Evolutionary conservation across 129 eudicot species (phyloP).

Genomic region (Smallanthus sonchifolius): DNA sequence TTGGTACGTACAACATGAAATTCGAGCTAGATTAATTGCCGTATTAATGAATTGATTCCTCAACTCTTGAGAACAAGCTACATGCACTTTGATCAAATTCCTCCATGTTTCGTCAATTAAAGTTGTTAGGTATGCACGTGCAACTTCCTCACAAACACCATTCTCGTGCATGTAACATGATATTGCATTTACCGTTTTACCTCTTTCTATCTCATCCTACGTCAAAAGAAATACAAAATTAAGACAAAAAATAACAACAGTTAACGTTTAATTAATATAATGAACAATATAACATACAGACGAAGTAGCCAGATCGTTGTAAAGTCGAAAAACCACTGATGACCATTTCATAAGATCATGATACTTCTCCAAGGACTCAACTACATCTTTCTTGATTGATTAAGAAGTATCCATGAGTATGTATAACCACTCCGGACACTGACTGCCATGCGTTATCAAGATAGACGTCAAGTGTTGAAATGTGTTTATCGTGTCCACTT

Average conservation of each 20-base stretch:
- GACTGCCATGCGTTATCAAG: constrained; percentile 35
- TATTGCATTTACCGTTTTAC: constrained; percentile 41
- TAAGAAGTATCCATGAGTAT: constrained; percentile 27
- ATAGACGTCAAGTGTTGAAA: constrained; percentile 24
- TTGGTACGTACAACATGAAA: constrained; percentile 37
- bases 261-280: not conserved
- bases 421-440: constrained; percentile 24
- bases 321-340: constrained; percentile 43
- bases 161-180: constrained; percentile 47
- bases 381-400: constrained; percentile 14
- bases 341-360: constrained; percentile 45
- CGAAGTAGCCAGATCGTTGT: constrained; percentile 37
- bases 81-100: constrained; percentile 33
- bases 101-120: constrained; percentile 32
- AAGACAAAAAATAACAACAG: not conserved
- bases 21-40: constrained; percentile 52
- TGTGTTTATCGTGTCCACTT: constrained; percentile 29
- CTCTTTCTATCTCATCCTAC: constrained; percentile 40
- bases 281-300: constrained; percentile 11
- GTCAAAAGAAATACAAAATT: not conserved
- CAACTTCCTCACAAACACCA: constrained; percentile 32
- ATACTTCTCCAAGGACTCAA: constrained; percentile 12
- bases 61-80: constrained; percentile 13
- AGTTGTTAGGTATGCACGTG: constrained; percentile 23
- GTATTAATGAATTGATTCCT: constrained; percentile 19